These are phyloP conservation scores for Pneumocystis murina DNA, from an alignment of 1,139 yeast species.

Conservation along the genomic window DNA sequence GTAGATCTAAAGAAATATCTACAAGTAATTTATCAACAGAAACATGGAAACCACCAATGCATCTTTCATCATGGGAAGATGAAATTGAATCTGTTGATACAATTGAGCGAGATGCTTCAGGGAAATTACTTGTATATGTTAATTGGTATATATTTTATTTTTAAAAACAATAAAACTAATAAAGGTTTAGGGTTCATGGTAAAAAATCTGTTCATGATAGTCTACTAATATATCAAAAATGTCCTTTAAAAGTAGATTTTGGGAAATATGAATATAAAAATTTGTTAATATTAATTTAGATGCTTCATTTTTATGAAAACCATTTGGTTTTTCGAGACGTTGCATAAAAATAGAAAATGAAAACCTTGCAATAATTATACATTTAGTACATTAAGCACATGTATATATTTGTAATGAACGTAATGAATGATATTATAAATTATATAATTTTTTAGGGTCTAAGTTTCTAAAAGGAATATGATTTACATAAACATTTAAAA, in stretches of 20 bases:
- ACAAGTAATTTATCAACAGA: not conserved
- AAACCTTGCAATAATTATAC: not conserved
- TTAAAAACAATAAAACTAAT: not conserved
- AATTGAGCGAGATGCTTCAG: not conserved
- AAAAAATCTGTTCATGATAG: not conserved
- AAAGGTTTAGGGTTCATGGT: not conserved
- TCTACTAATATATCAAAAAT: not conserved
- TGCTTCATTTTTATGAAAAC: not conserved
- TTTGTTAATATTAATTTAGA: not conserved
- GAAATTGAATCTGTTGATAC: slow-evolving; percentile 1
- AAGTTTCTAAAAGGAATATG: not conserved
- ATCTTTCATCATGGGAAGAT: slow-evolving; percentile 1
- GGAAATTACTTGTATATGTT: not conserved
- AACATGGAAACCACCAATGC: not conserved
- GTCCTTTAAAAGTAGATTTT: not conserved
- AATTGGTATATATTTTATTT: not conserved
- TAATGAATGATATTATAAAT: not conserved
- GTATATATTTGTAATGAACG: not conserved
- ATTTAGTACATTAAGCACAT: not conserved
- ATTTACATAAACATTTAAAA: not conserved
- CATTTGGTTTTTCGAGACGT: not conserved
- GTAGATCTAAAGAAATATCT: not conserved
- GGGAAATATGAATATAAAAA: not conserved
- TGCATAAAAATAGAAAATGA: not conserved
- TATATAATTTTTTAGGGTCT: not conserved